phyloP scores from a whole-genome alignment of 768 basidiomycete genomes.

The Favolaschia claudopus region DNA sequence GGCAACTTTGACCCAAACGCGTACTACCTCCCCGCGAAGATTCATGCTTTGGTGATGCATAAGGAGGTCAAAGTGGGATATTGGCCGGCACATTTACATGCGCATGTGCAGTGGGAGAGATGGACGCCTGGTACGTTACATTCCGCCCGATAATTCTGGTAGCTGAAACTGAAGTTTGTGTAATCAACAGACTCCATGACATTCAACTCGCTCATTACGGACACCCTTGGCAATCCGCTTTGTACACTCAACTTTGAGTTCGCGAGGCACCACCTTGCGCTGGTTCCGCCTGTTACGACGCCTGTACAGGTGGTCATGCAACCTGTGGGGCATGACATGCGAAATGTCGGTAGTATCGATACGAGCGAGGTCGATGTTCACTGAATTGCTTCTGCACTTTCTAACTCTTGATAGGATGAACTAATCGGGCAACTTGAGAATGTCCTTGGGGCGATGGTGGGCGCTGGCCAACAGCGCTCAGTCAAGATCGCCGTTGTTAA shows the following conservation, averaged over 20 bases:
- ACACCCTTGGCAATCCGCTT: background rate
- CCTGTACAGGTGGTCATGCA: background rate
- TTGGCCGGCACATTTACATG: background rate
- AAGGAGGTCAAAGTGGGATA: background rate
- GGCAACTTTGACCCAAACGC: background rate
- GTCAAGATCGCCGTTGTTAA: background rate
- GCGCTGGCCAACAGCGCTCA: too few relatives aligned
- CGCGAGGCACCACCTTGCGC: background rate
- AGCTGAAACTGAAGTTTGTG: background rate
- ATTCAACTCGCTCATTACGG: background rate
- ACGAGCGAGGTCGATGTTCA: background rate
- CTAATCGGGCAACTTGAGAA: background rate
- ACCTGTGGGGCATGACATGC: background rate
- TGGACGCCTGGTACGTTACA: background rate
- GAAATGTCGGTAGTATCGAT: background rate
- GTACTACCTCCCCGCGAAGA: background rate
- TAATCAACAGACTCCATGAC: background rate
- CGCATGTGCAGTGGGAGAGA: background rate
- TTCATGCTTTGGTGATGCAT: background rate
- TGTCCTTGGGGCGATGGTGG: background rate
- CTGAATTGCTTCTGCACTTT: background rate
- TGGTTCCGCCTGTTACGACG: background rate
- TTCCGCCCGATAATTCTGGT: too few relatives aligned
- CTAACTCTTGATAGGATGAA: background rate
- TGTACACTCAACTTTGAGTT: background rate